Evolutionary conservation across 805 yeast species (phyloP), one percentile per base, ranked within the genome.

Genomic region (Sungouiozyma intestinalis): DNA sequence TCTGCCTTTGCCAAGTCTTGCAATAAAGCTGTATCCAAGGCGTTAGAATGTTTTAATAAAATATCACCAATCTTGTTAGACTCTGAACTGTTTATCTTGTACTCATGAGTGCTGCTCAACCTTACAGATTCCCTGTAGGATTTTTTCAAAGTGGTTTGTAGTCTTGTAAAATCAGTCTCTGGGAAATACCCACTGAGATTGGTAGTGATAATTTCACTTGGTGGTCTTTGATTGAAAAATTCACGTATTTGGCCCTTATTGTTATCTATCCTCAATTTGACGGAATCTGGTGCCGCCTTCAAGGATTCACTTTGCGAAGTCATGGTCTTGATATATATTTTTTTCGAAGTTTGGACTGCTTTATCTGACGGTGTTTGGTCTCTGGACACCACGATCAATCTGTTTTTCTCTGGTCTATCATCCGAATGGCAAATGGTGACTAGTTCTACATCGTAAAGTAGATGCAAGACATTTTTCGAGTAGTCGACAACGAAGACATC

Each of bases 181-280:
- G 98, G 98, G 69, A 92, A 92, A 60, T 85, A 90, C 48, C 88
- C 95, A 2, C 87, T 81, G 48, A 90, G 66, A 55, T 90, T 86
- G 2, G 88, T 79, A 1, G 97, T 85, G 46, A 90, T 92, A 51
- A 88, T 73, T 56, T 86, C 94, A 45, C 92, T 80, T 1, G 97
- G 88, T 5, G 98, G 98, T 54, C 98, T 71, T 60, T 85, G 95
- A 18, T 94, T 94, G 60, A 81, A 80, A 45, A 84, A 58, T 38
- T 64, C 59, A 42, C 71, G 60, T 2, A 63, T 53, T 34, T 48
- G 48, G 39, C 48, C 60, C 39, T 55, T 62, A 31, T 52, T 51
- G 41, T 53, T 50, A 37, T 56, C 62, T 21, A 54, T 49, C 19
- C 47, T 47, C 35, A 48, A 33, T 20, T 19, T 40, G 15, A 24